These are phyloP conservation scores for Tylopilus felleus DNA, from an alignment of 768 basidiomycete genomes.

Conservation along the genomic window DNA sequence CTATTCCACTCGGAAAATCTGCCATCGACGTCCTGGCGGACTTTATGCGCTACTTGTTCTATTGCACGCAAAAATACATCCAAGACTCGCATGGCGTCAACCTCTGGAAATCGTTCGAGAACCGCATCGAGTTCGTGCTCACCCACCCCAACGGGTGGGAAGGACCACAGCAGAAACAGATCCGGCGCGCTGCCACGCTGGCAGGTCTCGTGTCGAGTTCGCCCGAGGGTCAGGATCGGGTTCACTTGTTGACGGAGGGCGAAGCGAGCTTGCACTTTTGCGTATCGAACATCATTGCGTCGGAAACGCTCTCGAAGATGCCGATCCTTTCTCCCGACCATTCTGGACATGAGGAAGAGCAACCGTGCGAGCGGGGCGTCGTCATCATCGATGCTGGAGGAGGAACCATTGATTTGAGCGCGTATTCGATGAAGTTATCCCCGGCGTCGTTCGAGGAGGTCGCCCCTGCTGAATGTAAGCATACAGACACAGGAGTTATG, in stretches of 20 bases:
- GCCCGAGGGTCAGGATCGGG: conserved; percentile 36
- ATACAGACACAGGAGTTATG: neutral
- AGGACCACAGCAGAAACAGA: conserved; percentile 52
- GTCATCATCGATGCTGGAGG: conserved; percentile 53
- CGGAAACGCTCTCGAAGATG: conserved; percentile 24
- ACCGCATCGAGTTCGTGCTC: conserved; percentile 48
- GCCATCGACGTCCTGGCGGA: conserved; percentile 44
- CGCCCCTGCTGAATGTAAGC: conserved; percentile 34
- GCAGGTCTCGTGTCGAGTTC: conserved; percentile 50
- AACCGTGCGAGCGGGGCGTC: conserved; percentile 32
- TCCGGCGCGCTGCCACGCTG: conserved; percentile 49
- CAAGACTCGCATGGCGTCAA: conserved; percentile 43
- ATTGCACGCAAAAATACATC: conserved; percentile 46
- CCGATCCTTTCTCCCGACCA: conserved; percentile 20
- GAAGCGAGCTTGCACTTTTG: conserved; percentile 63
- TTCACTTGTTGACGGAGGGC: conserved; percentile 61
- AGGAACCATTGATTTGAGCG: conserved; percentile 42
- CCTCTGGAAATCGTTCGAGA: conserved; percentile 45
- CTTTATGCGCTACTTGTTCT: conserved; percentile 44
- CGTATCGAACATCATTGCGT: conserved; percentile 43
- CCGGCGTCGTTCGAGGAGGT: conserved; percentile 40
- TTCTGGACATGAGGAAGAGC: conserved; percentile 16
- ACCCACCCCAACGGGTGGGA: conserved; percentile 69
- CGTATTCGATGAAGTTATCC: conserved; percentile 38
- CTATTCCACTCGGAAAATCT: conserved; percentile 41